Conservation (phyloP, 352 stramenopile genomes). For the Phytophthora pistaciae region DNA sequence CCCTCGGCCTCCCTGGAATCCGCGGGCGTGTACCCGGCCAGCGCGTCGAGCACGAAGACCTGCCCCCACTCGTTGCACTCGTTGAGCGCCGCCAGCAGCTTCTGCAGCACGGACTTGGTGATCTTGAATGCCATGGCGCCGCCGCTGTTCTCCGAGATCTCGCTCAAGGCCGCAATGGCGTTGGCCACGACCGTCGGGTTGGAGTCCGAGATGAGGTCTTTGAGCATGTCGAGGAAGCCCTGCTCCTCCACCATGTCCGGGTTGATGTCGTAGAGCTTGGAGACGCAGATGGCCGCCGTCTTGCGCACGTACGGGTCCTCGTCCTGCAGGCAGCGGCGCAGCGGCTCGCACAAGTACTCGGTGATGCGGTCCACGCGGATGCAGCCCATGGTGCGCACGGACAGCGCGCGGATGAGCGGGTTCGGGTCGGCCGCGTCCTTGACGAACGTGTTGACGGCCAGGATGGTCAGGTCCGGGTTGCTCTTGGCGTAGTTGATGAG, state of each 20-base stretch:
- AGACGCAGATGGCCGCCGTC: conserved; percentile 99
- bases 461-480: conserved; percentile 98
- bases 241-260: conserved; percentile 97
- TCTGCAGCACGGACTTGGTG: conserved; percentile 97
- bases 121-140: conserved; percentile 93
- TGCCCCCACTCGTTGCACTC: conserved; percentile 99
- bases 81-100: conserved; percentile 98
- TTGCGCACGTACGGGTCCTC: conserved; percentile 99
- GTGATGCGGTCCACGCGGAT: conserved; percentile 99
- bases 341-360: conserved; percentile 98
- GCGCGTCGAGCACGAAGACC: conserved; percentile 98
- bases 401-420: conserved; percentile 96
- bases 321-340: conserved; percentile 94
- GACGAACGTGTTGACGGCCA: conserved; percentile 99
- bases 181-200: conserved; percentile 99
- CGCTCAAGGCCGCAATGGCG: conserved; percentile 97
- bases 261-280: conserved; percentile 99
- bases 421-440: conserved; percentile 93
- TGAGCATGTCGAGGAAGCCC: conserved; percentile 96
- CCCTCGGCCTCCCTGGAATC: conserved; percentile 97
- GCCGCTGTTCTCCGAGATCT: conserved; percentile 97
- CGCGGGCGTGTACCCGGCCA: conserved; percentile 95
- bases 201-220: conserved; percentile 98
- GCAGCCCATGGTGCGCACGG: conserved; percentile 99
- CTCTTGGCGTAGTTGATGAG: conserved; percentile 99